Conservation (phyloP, 129 eudicot species). For the Gnaphalium uliginosum region DNA sequence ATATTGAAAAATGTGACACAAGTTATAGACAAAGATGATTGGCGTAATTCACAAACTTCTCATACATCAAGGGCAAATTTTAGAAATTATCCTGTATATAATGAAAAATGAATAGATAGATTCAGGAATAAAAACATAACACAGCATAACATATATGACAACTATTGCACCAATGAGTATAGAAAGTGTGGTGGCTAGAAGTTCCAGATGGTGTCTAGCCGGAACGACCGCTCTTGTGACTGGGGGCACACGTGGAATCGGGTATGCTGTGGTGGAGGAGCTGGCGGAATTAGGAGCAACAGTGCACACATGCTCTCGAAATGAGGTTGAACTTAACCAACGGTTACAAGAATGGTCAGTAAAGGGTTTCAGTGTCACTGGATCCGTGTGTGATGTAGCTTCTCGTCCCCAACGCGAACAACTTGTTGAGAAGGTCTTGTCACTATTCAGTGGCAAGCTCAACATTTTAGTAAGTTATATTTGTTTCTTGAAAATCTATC, state of each 20-base stretch:
- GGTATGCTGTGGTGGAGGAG: slow-evolving; percentile 78
- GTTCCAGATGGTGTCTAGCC: slow-evolving; percentile 65
- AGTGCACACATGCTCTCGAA: slow-evolving; percentile 75
- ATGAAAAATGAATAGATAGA: no score
- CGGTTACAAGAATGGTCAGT: slow-evolving; percentile 61
- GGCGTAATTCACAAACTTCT: no score
- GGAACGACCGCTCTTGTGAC: slow-evolving; percentile 85
- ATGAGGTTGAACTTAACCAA: slow-evolving; percentile 56
- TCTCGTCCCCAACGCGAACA: slow-evolving; percentile 56
- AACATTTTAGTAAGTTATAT: slow-evolving; percentile 66
- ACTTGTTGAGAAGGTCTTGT: slow-evolving; percentile 54
- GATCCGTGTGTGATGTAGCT: slow-evolving; percentile 68
- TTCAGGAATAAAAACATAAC: no score
- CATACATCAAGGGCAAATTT: no score
- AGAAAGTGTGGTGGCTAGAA: not conserved
- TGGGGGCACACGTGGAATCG: slow-evolving; percentile 93
- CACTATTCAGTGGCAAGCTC: slow-evolving; percentile 66
- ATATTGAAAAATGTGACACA: no score
- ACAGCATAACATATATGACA: slow-evolving; percentile 10
- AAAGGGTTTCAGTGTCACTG: slow-evolving; percentile 64
- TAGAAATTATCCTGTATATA: no score
- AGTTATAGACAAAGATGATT: no score
- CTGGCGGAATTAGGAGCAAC: slow-evolving; percentile 69
- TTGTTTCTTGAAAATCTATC: not conserved
- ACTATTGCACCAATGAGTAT: not conserved